Evolutionary conservation across 495 filamentous ascomycete species (phyloP).

Genomic region (Lepidopterella palustris): DNA sequence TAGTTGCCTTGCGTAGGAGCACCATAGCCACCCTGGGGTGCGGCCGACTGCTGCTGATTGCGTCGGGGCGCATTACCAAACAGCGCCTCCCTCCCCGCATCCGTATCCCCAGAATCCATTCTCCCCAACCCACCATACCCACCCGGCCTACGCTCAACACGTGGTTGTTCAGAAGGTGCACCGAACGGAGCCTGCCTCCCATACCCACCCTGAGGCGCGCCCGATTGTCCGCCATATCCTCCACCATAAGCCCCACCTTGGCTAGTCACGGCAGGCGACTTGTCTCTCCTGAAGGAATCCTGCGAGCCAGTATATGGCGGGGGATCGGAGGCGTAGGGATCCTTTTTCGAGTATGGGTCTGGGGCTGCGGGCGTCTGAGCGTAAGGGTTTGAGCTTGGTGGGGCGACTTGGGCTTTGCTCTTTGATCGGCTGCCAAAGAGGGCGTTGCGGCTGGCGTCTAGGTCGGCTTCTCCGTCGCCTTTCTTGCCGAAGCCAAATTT

Average conservation of each 20-base stretch:
- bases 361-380: slow-evolving; percentile 17
- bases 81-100: slow-evolving; percentile 54
- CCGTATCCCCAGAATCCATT: slow-evolving; percentile 50
- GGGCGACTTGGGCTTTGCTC: slow-evolving; percentile 24
- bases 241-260: slow-evolving; percentile 19
- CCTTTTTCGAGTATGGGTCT: slow-evolving; percentile 25
- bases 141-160: slow-evolving; percentile 50
- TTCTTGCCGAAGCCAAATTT: slow-evolving; percentile 33
- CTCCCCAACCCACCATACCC: slow-evolving; percentile 69
- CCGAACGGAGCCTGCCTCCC: slow-evolving; percentile 1
- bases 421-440: slow-evolving; percentile 33
- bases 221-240: slow-evolving; percentile 5
- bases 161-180: neutral
- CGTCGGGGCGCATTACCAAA: slow-evolving; percentile 55
- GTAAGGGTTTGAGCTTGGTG: slow-evolving; percentile 32
- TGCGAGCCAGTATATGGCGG: slow-evolving; percentile 18
- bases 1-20: slow-evolving; percentile 40
- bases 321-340: slow-evolving; percentile 27
- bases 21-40: too few relatives aligned
- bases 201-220: neutral
- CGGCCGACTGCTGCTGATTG: slow-evolving; percentile 31
- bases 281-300: slow-evolving; percentile 29
- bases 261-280: slow-evolving; percentile 34
- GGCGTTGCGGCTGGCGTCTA: slow-evolving; percentile 24
- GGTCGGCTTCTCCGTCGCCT: slow-evolving; percentile 27